phyloP scores from a whole-genome alignment of 1,139 yeast genomes.

The Kluyveromyces sp. region DNA sequence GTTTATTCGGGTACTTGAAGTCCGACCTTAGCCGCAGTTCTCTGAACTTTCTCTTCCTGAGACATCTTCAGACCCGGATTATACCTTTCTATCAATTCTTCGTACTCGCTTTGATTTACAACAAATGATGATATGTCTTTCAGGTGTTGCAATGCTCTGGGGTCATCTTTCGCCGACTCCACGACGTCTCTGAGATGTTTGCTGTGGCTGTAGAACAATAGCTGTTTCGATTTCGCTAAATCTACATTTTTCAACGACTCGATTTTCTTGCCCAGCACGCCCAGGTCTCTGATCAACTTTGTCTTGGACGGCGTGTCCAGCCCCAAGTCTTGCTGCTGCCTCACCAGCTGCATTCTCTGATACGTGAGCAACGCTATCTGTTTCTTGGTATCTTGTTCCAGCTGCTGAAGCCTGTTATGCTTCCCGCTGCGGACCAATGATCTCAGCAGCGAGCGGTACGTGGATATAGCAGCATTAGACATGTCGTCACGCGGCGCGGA shows the following conservation, averaged over 20 bases:
- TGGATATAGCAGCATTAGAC: slow-evolving; percentile 8
- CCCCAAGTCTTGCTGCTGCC: slow-evolving; percentile 26
- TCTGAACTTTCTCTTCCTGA: slow-evolving; percentile 68
- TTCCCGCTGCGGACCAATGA: slow-evolving; percentile 44
- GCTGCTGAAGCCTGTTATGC: slow-evolving; percentile 40
- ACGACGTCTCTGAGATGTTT: slow-evolving; percentile 12
- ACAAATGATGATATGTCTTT: slow-evolving; percentile 45
- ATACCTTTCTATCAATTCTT: slow-evolving; percentile 73
- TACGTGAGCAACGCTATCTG: slow-evolving; percentile 48
- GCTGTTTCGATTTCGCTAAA: slow-evolving; percentile 13
- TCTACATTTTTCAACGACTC: slow-evolving; percentile 21
- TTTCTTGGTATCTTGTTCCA: slow-evolving; percentile 42
- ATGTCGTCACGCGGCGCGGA: too few relatives aligned
- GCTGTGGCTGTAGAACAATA: slow-evolving; percentile 16
- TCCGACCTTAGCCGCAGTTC: slow-evolving; percentile 84
- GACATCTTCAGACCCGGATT: slow-evolving; percentile 77
- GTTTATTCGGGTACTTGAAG: slow-evolving; percentile 45
- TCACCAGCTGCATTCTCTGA: slow-evolving; percentile 44
- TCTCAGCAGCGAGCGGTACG: slow-evolving; percentile 32
- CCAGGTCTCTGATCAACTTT: slow-evolving; percentile 34
- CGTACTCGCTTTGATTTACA: slow-evolving; percentile 67
- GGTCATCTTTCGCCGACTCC: slow-evolving; percentile 11
- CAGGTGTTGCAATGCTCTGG: slow-evolving; percentile 21
- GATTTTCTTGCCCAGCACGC: slow-evolving; percentile 27
- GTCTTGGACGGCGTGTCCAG: slow-evolving; percentile 17